Base-by-base conservation (phyloP, 768 basidiomycete genomes). In the Dioszegia hungarica region DNA sequence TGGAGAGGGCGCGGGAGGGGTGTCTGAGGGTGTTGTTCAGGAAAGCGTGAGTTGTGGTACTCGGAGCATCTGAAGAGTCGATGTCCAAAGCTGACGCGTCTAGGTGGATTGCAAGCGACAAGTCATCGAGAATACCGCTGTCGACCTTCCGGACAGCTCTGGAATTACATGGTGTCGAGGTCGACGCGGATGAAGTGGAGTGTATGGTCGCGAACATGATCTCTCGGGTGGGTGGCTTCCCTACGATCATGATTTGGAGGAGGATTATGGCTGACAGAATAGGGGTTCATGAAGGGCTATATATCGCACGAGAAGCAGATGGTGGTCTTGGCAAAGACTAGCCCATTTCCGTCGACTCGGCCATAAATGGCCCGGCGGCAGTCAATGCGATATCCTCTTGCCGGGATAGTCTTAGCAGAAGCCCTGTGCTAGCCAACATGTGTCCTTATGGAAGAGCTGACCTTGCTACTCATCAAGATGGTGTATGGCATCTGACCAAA, bases 191-290 rank as follows among this genome's bases (percentile, higher is more conserved):
- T 63, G 92, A 94, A 75, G 89, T 89, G 1, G 92, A 97, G 75
- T 95, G 92, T 75, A 82, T 92, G 49, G 84, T 95, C 8, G 91
- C 92, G 27, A 93, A 93, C 72, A 88, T 94, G 89, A 88, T 98
- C 40, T 91, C 87, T 79, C 89, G 86, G 68, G 79, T 79, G 54
- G 62, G 77, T 36, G 9, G 20, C 27, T 43, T 36, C 9, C 14
- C n/a, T n/a, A 27, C 20, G 52, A 24, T 15, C 39, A 36, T 51
- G 10, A 36, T 25, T 40, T 31, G 38, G 5, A 15, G 27, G 19
- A 29, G 17, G 25, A 17, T 5, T 25, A 4, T 25, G 5, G 56
- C 38, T 49, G 38, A 49, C n/a, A 5, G 1, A 12, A 8, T 25
- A 80, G 78, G 89, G 88, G 19, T 89, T 86, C 74, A 86, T 98